These are phyloP conservation scores for Polygonum maritimum DNA, from an alignment of 148 eudicot species.

Conservation along the genomic window DNA sequence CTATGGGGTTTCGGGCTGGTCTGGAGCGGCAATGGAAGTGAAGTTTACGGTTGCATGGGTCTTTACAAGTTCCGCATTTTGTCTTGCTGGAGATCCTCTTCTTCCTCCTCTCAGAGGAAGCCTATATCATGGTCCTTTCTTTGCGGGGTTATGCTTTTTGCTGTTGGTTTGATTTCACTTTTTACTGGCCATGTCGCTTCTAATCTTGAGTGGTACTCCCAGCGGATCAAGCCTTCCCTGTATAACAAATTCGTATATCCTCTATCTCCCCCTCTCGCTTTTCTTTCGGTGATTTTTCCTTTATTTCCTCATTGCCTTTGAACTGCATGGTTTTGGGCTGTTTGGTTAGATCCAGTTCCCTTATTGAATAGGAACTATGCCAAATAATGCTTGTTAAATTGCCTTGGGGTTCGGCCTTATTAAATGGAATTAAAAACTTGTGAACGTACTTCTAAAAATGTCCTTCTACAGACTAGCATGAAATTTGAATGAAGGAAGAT, in stretches of 20 bases:
- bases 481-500: background rate
- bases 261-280: conserved; percentile 5
- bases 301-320: background rate
- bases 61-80: conserved; percentile 16
- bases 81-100: conserved; percentile 24
- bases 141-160: conserved; percentile 79
- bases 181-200: conserved; percentile 93
- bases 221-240: conserved; percentile 51
- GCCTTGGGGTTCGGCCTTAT: background rate
- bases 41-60: conserved; percentile 7
- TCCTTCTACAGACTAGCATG: background rate
- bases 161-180: conserved; percentile 75
- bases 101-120: conserved; percentile 24
- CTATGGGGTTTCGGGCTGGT: conserved; percentile 6
- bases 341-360: background rate
- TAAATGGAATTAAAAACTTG: background rate
- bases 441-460: background rate
- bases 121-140: conserved; percentile 58
- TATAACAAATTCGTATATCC: conserved; percentile 40
- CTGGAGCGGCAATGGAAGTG: background rate
- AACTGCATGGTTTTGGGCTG: background rate
- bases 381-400: background rate
- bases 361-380: background rate
- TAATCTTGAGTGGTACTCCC: conserved; percentile 89
- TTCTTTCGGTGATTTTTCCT: background rate